Evolutionary conservation across 805 yeast species (phyloP), one percentile per base, ranked within the genome.

Genomic region (Kurtzmaniella cleridarum): DNA sequence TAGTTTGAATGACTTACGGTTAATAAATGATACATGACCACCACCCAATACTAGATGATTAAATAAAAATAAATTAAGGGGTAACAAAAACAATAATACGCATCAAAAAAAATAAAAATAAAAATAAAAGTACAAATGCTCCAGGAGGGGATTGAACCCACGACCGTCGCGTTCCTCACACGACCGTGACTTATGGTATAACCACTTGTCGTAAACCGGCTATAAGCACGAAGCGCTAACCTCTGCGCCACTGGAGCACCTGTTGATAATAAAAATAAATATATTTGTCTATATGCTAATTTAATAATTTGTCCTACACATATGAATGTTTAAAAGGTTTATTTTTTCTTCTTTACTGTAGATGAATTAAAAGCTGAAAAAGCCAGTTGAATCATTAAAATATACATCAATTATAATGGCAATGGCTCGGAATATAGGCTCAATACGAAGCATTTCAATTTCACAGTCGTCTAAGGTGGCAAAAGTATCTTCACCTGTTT

Each of bases 161-260:
- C 71, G 73, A 68, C 73, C 72, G 68, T 68, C 72, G 73, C 73
- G 73, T 68, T 66, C 71, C 73, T 66, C 72, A 67, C 72, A 67
- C 73, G 73, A 66, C 69, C 69, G 72, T 65, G 71, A 63, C 71
- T 60, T 62, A 52, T 60, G 69, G 68, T 48, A 64, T 64, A 63
- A 64, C 69, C 69, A 61, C 51, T 56, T 52, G 66, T 60, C 66
- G 68, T 51, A 56, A 62, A 46, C 55, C 72, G 62, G 66, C 69
- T 67, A 67, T 68, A 68, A 68, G 73, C 73, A 68, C 73, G 72
- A 68, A 66, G 73, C 73, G 72, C 73, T 68, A 67, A 66, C 73
- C 73, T 57, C 73, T 67, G 73, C 72, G 72, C 71, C 71, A 66
- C 71, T 64, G 62, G 71, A 66, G 69, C 72, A 36, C 34, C 39